A percentile compares a stretch with the other conserved stretches of the same genome.
These are phyloP conservation scores for Globisporangium lucens DNA, from an alignment of 352 stramenopile genomes.

Conservation along the genomic window DNA sequence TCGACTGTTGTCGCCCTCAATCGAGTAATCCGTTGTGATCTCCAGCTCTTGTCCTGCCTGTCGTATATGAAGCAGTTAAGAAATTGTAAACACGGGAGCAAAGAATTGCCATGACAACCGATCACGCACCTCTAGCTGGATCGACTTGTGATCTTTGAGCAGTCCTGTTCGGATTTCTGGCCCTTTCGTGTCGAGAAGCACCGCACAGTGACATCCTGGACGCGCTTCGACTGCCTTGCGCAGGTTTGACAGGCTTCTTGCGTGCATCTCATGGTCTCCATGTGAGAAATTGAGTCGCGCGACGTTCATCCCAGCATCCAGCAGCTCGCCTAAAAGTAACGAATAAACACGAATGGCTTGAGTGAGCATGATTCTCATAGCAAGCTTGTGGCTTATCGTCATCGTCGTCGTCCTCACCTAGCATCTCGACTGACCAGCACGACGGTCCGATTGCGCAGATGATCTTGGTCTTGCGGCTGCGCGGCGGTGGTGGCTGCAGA, in stretches of 20 bases:
- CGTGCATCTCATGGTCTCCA: conserved; percentile 94
- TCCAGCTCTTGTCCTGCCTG: conserved; percentile 75
- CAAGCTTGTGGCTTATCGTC: background rate
- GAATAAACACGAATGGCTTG: conserved; percentile 1
- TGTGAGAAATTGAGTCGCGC: conserved; percentile 99
- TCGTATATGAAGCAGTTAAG: background rate
- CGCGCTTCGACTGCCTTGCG: conserved; percentile 63
- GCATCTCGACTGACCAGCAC: conserved; percentile 94
- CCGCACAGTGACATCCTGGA: conserved; percentile 80
- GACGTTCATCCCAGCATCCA: conserved; percentile 95
- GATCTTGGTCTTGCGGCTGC: conserved; percentile 96
- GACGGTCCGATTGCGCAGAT: conserved; percentile 98
- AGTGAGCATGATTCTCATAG: background rate
- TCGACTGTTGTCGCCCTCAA: conserved; percentile 65
- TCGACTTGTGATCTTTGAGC: conserved; percentile 59
- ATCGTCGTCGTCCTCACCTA: conserved; percentile 59
- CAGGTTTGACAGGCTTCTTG: conserved; percentile 90
- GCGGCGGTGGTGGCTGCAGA: conserved; percentile 40
- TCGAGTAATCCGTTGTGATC: conserved; percentile 89
- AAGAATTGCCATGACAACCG: background rate
- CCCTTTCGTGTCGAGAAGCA: conserved; percentile 97
- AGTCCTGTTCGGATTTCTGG: conserved; percentile 95
- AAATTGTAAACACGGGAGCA: background rate
- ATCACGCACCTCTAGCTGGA: conserved; percentile 55
- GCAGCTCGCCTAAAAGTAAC: conserved; percentile 44